These are phyloP conservation scores for Hortaea sp. DNA, from an alignment of 2,329 filamentous ascomycete genomes.

Conservation along the genomic window DNA sequence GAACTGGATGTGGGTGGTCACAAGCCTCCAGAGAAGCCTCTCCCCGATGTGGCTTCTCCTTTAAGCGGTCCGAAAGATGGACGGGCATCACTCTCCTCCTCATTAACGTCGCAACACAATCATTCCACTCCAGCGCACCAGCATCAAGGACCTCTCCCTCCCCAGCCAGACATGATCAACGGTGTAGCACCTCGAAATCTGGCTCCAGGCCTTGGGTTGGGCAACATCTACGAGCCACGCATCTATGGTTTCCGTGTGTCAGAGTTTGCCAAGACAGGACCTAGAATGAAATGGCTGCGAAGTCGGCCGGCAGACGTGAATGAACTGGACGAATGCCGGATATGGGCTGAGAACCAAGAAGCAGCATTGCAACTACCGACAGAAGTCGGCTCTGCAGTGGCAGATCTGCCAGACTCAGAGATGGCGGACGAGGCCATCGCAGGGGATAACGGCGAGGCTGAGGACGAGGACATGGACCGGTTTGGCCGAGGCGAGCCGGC, in stretches of 20 bases:
- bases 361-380: not conserved
- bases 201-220: constrained; percentile 70
- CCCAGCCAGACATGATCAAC: constrained; percentile 56
- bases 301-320: constrained; percentile 69
- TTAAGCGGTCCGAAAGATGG: constrained; percentile 12
- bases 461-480: constrained; percentile 23
- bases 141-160: constrained; percentile 17
- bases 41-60: constrained; percentile 8
- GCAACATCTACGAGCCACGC: constrained; percentile 82
- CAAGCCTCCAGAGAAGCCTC: constrained; percentile 3
- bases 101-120: constrained; percentile 21
- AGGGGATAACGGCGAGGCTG: constrained; percentile 17
- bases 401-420: constrained; percentile 17
- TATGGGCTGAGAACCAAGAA: constrained; percentile 25
- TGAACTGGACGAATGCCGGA: constrained; percentile 65
- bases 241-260: constrained; percentile 97
- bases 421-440: constrained; percentile 22
- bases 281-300: constrained; percentile 93
- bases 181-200: constrained; percentile 81
- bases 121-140: not conserved
- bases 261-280: constrained; percentile 78
- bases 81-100: constrained; percentile 20
- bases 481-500: constrained; percentile 1
- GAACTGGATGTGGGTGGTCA: constrained; percentile 67
- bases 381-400: not conserved